A percentile compares a stretch with the other conserved stretches of the same genome.
phyloP scores from a whole-genome alignment of 2,329 filamentous ascomycete genomes.

The Stylonectria norvegica region DNA sequence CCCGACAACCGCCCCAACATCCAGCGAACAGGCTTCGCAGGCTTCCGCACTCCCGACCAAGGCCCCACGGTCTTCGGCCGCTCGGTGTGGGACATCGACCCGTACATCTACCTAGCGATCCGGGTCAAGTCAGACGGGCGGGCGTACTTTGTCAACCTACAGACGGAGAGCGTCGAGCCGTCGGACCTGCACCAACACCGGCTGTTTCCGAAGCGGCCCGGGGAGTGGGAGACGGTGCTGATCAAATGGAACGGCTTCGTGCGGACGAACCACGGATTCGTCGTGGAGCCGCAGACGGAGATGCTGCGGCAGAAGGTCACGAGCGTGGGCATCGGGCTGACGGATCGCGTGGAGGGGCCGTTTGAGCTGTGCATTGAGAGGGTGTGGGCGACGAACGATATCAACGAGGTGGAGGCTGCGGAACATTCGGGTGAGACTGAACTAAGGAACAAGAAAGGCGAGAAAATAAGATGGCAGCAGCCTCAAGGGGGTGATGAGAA shows the following conservation, averaged over 20 bases:
- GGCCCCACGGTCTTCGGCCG: slow-evolving; percentile 79
- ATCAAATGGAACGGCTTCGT: slow-evolving; percentile 93
- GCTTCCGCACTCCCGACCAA: slow-evolving; percentile 79
- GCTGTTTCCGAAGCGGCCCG: slow-evolving; percentile 72
- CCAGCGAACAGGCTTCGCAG: slow-evolving; percentile 80
- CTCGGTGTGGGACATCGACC: slow-evolving; percentile 83
- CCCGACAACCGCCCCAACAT: slow-evolving; percentile 71
- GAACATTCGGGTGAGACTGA: slow-evolving; percentile 22
- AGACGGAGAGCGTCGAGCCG: slow-evolving; percentile 88
- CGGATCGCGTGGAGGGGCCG: slow-evolving; percentile 81
- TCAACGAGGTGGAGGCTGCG: slow-evolving; percentile 21
- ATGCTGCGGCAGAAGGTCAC: slow-evolving; percentile 82
- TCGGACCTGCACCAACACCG: slow-evolving; percentile 97
- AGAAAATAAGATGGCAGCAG: slow-evolving; percentile 37
- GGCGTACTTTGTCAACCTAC: slow-evolving; percentile 91
- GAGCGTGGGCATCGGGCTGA: slow-evolving; percentile 82
- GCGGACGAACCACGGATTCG: slow-evolving; percentile 85
- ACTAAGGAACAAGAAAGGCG: slow-evolving; percentile 37
- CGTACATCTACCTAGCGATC: slow-evolving; percentile 82
- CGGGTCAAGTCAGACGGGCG: slow-evolving; percentile 87
- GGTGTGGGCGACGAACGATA: slow-evolving; percentile 82
- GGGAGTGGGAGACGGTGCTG: slow-evolving; percentile 92
- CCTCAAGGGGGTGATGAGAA: no score
- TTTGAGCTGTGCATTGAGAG: slow-evolving; percentile 83
- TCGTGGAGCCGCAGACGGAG: slow-evolving; percentile 89